Evolutionary conservation across 2,329 filamentous ascomycete genomes (phyloP).

Genomic region (Pseudogymnoascus sp.): DNA sequence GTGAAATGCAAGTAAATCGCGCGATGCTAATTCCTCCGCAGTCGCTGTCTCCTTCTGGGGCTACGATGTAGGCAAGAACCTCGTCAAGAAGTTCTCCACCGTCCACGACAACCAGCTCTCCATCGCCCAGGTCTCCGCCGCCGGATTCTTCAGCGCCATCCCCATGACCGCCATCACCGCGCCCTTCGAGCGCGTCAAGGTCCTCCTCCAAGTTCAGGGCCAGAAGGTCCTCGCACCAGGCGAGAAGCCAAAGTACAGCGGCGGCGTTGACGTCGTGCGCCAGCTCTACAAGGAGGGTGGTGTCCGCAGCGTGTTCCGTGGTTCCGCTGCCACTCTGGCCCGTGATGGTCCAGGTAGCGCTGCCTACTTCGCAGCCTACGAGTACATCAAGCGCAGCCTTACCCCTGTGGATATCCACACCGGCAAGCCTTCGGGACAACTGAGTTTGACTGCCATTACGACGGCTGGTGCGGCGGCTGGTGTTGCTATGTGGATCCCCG

Average conservation of each 20-base stretch:
- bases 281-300: conserved; percentile 91
- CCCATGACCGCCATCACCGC: conserved; percentile 98
- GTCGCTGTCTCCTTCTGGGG: conserved; percentile 72
- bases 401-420: conserved; percentile 71
- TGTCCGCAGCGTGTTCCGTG: conserved; percentile 84
- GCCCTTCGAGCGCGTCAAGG: conserved; percentile 97
- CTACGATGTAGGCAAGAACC: conserved; percentile 88
- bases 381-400: conserved; percentile 81
- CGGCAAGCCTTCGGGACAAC: conserved; percentile 65
- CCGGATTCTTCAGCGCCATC: conserved; percentile 95
- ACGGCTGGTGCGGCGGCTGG: conserved; percentile 83
- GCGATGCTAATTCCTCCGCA: conserved; percentile 27
- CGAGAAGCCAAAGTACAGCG: conserved; percentile 86
- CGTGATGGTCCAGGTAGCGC: conserved; percentile 88
- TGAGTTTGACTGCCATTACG: conserved; percentile 77
- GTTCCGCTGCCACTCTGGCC: conserved; percentile 81
- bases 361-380: conserved; percentile 95
- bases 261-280: conserved; percentile 81
- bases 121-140: conserved; percentile 80
- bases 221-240: conserved; percentile 78
- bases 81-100: conserved; percentile 63
- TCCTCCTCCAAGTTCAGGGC: conserved; percentile 94
- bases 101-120: conserved; percentile 61
- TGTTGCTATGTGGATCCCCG: conserved; percentile 98
- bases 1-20: background rate